Percentiles rank a stretch among this genome's conserved stretches.
phyloP scores from a whole-genome alignment of 1,284 basidiomycete species.

The Malassezia psittaci region DNA sequence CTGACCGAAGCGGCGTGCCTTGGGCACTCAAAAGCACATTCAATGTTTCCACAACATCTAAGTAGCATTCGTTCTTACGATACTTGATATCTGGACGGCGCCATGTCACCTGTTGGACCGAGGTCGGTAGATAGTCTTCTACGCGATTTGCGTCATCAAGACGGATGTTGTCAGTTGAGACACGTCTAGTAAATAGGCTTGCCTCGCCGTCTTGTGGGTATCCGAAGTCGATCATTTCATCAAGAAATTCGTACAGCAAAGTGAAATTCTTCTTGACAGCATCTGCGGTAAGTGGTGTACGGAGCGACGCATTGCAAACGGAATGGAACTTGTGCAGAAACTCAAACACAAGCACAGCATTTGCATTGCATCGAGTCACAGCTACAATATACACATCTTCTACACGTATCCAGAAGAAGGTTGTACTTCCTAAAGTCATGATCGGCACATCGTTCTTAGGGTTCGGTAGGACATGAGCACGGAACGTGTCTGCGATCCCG shows the following conservation, averaged over 20 bases:
- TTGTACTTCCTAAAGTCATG: conserved; percentile 90
- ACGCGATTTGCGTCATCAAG: conserved; percentile 59
- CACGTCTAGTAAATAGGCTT: conserved; percentile 92
- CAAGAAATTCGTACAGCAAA: conserved; percentile 41
- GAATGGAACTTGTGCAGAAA: conserved; percentile 91
- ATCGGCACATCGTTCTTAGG: conserved; percentile 92
- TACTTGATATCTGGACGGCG: conserved; percentile 87
- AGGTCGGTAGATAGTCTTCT: conserved; percentile 63
- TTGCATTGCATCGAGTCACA: conserved; percentile 94
- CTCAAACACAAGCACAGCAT: conserved; percentile 94
- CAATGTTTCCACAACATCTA: conserved; percentile 92
- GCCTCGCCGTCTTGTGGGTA: conserved; percentile 99
- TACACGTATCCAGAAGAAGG: conserved; percentile 90
- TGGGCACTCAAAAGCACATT: conserved; percentile 91
- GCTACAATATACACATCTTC: conserved; percentile 91
- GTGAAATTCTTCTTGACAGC: conserved; percentile 89
- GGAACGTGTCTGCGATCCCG: conserved; percentile 42
- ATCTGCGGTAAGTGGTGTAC: conserved; percentile 94
- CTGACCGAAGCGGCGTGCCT: conserved; percentile 86
- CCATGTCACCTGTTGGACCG: conserved; percentile 66
- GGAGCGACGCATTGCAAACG: conserved; percentile 88
- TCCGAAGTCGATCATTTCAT: conserved; percentile 88
- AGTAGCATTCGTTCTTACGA: conserved; percentile 95
- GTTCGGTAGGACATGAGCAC: conserved; percentile 87
- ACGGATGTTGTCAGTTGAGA: conserved; percentile 71